Evolutionary conservation across 768 basidiomycete genomes (phyloP), one percentile per base, ranked within the genome.

Genomic region (Leucocoprinus sp.): DNA sequence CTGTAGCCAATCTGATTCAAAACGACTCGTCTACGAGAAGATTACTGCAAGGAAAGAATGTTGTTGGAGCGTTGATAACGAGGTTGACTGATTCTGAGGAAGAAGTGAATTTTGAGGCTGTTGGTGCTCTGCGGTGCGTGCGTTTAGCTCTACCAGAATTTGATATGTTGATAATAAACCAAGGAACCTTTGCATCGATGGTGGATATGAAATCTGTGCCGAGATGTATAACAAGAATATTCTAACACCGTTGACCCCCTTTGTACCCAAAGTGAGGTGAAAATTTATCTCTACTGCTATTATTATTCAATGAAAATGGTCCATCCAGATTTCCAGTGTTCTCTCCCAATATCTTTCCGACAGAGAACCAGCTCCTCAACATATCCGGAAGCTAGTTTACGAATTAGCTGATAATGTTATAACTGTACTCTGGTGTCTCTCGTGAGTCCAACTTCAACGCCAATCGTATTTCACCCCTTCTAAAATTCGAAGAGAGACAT

Each of bases 141-240:
- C 47, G 34, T 8, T 34, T 5, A 33, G 9, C 27, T 46, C 37
- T 31, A 22, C 23, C 41, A 12, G 37, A 17, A 14, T 37, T 3
- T 45, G 28, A 35, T 50, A 28, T 14, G 24, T 46, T 36, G 38
- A 43, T 26, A 28, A 45, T 19, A 17, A 8, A 28, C 18, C 23
- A 56, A 96, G 93, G 51, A 97, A 96, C 66, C 64, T 97, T 11
- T 92, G 90, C 56, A 83, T 97, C 56, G 93, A 97, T 58, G 93
- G 93, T 12, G 93, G 93, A 42, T 87, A 89, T 58, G 92, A 96
- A 52, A 86, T 96, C 37, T 93, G 93, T 55, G 90, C 86, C 1
- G 91, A 96, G 63, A 93, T 97, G 89, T 93, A 84, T 66, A 96
- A 97, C 63, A 96, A 96, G 68, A 89, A 88, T 54, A 82, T 96